Percentiles rank a stretch among this genome's conserved stretches.
phyloP scores from a whole-genome alignment of 2,329 filamentous ascomycete genomes.

The Aspergillus flavus region DNA sequence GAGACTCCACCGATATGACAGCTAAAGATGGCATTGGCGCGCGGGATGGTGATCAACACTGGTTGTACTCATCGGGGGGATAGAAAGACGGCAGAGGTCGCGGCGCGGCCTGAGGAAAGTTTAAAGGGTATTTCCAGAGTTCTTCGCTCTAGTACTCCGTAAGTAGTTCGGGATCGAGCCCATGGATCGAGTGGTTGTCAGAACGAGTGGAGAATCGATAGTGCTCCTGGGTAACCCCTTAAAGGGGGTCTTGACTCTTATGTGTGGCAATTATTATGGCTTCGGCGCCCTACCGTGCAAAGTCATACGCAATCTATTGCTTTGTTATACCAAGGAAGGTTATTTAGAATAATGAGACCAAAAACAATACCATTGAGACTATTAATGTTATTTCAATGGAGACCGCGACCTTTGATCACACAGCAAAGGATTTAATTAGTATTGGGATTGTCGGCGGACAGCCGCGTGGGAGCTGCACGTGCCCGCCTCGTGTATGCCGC shows the following conservation, averaged over 20 bases:
- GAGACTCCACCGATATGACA: not conserved
- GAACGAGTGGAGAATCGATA: constrained; percentile 15
- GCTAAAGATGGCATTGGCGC: not conserved
- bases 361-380: not conserved
- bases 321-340: not conserved
- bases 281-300: not conserved
- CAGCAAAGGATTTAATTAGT: not conserved
- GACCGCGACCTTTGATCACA: not conserved
- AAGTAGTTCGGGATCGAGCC: constrained; percentile 11
- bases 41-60: not conserved
- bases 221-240: constrained; percentile 8
- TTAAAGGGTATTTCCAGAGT: constrained; percentile 9
- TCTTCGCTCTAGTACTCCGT: constrained; percentile 3
- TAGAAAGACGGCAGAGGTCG: constrained; percentile 1
- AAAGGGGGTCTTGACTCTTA: not conserved
- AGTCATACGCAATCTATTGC: not conserved
- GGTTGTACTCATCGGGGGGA: not conserved
- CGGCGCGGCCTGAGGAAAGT: constrained; percentile 2
- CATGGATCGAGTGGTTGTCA: constrained; percentile 18
- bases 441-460: not conserved
- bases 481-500: not conserved
- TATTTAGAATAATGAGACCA: not conserved
- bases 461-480: constrained; percentile 1
- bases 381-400: not conserved
- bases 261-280: not conserved